Base-by-base conservation (phyloP, 1,139 yeast genomes). In the Candida pseudoviswanathii region DNA sequence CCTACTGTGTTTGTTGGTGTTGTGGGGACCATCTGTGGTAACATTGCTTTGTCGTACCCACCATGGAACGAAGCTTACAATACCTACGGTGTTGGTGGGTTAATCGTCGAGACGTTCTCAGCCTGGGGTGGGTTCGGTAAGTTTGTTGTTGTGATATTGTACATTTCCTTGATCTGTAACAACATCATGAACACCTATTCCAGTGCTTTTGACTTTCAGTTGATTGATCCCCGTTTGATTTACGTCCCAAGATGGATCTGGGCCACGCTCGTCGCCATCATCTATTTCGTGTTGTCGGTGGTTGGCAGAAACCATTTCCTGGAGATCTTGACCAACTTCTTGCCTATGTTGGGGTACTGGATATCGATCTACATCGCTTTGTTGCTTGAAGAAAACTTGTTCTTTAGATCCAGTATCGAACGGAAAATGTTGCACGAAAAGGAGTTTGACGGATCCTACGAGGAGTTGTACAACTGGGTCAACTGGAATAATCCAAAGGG, bases 311-410 rank as follows among this genome's bases (percentile, higher is more conserved):
- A 86, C 64, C 83, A 84, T 58, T 86, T 90, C 62, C 78, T 90
- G 48, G 75, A 82, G 4, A 89, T 89, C 54, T 71, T 90, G 60
- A 83, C 90, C 16, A 90, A 90, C 61, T 90, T 90, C 70, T 73
- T 90, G 58, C 97, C 97, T 7, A 90, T 90, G 96, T 81, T 90
- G 51, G 96, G 96, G 1, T 90, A 90, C 68, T 90, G 97, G 97
- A 81, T 88, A 48, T 83, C 92, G 46, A 88, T 90, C 70, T 90
- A 89, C 65, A 82, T 86, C 59, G 80, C 82, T 21, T 68, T 90
- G 46, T 66, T 89, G 38, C 54, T 89, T 3, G 91, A 89, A 60
- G 97, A 90, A 63, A 88, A 88, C 59, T 49, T 78, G 7, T 75
- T 89, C 11, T 90, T 89, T 68, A 79, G 96, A 62, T 75, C 83